A percentile compares a stretch with the other conserved stretches of the same genome.
phyloP scores from a whole-genome alignment of 2,329 filamentous ascomycete genomes.

The Beauveria sp. region DNA sequence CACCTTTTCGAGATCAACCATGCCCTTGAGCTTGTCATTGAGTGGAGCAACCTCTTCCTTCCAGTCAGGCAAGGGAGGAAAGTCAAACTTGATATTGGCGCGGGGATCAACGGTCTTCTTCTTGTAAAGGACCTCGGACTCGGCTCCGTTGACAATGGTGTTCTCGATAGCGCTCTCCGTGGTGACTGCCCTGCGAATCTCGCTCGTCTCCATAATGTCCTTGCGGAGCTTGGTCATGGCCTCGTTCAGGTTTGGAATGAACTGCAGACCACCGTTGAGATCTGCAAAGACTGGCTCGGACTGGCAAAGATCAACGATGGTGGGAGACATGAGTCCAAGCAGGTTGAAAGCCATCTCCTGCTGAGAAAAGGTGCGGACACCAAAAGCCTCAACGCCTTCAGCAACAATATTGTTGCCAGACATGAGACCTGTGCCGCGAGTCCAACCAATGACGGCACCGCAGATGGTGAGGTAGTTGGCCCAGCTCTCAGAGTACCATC shows the following conservation, averaged over 20 bases:
- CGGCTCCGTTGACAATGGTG: constrained; percentile 91
- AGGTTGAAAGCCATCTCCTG: constrained; percentile 99
- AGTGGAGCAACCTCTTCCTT: constrained; percentile 82
- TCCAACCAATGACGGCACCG: constrained; percentile 98
- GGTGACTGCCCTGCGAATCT: constrained; percentile 85
- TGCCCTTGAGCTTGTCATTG: constrained; percentile 82
- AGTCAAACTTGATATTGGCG: constrained; percentile 97
- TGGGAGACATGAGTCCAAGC: constrained; percentile 88
- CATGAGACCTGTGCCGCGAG: constrained; percentile 96
- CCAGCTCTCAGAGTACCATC: constrained; percentile 98
- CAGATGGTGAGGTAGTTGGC: constrained; percentile 96
- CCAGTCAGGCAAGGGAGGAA: constrained; percentile 87
- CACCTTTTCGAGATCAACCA: constrained; percentile 98
- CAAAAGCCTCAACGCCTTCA: constrained; percentile 91
- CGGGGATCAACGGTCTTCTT: constrained; percentile 88
- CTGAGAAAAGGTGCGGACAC: constrained; percentile 96
- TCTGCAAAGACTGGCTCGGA: constrained; percentile 93
- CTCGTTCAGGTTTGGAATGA: constrained; percentile 91
- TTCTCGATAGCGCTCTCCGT: constrained; percentile 96
- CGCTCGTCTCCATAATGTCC: constrained; percentile 90
- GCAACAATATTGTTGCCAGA: constrained; percentile 95
- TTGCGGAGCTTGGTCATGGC: constrained; percentile 89
- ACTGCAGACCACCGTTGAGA: constrained; percentile 94
- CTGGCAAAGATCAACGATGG: constrained; percentile 93
- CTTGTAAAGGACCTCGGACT: constrained; percentile 87